phyloP scores from a whole-genome alignment of 2,329 filamentous ascomycete species.

The Microascus cirrosus region DNA sequence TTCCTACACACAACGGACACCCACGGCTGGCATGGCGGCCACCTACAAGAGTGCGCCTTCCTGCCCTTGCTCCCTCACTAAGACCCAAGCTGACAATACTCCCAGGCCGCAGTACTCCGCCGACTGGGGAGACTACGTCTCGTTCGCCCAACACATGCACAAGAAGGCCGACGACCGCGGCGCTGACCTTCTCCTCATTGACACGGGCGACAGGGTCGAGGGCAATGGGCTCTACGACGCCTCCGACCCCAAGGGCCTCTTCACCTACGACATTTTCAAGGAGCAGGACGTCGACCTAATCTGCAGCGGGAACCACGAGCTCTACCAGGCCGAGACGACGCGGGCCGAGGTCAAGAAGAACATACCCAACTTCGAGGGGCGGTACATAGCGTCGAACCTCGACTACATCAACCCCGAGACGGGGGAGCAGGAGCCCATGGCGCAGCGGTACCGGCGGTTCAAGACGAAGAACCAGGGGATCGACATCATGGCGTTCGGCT shows the following conservation, averaged over 20 bases:
- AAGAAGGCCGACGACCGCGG: slow-evolving; percentile 67
- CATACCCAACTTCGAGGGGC: slow-evolving; percentile 69
- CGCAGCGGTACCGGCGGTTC: slow-evolving; percentile 77
- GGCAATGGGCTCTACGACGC: slow-evolving; percentile 92
- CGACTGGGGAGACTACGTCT: slow-evolving; percentile 97
- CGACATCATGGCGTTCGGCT: slow-evolving; percentile 79
- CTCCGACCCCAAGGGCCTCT: slow-evolving; percentile 76
- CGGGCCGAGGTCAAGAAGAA: slow-evolving; percentile 68
- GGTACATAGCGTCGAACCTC: slow-evolving; percentile 84
- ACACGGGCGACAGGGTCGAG: slow-evolving; percentile 88
- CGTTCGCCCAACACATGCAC: slow-evolving; percentile 76
- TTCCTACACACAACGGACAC: slow-evolving; percentile 95
- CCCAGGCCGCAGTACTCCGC: slow-evolving; percentile 75
- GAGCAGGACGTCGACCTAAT: slow-evolving; percentile 77
- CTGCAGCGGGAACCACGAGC: slow-evolving; percentile 86
- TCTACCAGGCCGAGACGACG: slow-evolving; percentile 73
- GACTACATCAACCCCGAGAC: slow-evolving; percentile 71
- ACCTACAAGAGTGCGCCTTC: slow-evolving; percentile 67
- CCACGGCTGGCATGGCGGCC: slow-evolving; percentile 91
- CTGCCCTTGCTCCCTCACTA: background rate
- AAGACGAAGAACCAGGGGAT: slow-evolving; percentile 83
- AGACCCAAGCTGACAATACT: background rate
- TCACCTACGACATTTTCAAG: slow-evolving; percentile 77
- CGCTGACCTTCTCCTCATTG: slow-evolving; percentile 80
- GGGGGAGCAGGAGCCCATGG: slow-evolving; percentile 62